Evolutionary conservation across 306 rosid species (phyloP).

Genomic region (Pachyrhizus erosus): DNA sequence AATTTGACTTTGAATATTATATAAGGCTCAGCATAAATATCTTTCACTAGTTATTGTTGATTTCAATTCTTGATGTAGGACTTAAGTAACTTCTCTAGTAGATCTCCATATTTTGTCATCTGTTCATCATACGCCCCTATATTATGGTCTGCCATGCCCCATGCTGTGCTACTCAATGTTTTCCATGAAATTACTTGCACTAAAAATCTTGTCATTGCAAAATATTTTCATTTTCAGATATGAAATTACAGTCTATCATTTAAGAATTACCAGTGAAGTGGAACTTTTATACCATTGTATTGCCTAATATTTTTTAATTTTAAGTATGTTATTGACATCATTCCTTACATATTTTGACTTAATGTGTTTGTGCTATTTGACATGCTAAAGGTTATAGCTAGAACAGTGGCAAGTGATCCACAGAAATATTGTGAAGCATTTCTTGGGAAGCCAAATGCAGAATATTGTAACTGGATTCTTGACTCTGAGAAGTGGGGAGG

Average conservation of each 20-base stretch:
- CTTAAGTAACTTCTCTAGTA: not conserved
- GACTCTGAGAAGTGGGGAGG: conserved; percentile 99
- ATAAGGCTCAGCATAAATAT: not conserved
- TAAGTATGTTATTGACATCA: conserved; percentile 33
- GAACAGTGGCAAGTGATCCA: conserved; percentile 89
- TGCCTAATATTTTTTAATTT: not conserved
- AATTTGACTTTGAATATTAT: not conserved
- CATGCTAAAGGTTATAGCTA: conserved; percentile 82
- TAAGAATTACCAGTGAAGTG: conserved; percentile 9
- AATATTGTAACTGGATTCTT: conserved; percentile 92
- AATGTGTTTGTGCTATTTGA: conserved; percentile 26
- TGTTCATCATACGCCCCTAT: not conserved
- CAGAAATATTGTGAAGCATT: conserved; percentile 81
- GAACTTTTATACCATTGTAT: conserved; percentile 12
- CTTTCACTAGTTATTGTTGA: conserved; percentile 21
- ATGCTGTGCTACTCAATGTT: not conserved
- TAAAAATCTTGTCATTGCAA: conserved; percentile 19
- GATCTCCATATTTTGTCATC: conserved; percentile 8
- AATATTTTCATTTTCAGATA: not conserved
- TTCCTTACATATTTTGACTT: conserved; percentile 13
- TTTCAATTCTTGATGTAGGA: not conserved
- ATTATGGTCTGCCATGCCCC: not conserved
- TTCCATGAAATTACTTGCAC: conserved; percentile 1
- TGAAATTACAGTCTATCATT: conserved; percentile 14
- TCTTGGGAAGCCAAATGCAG: conserved; percentile 91